Evolutionary conservation across 225 moss, liverwort and hornwort genomes (phyloP).

Genomic region (Physcomitrium patens): DNA sequence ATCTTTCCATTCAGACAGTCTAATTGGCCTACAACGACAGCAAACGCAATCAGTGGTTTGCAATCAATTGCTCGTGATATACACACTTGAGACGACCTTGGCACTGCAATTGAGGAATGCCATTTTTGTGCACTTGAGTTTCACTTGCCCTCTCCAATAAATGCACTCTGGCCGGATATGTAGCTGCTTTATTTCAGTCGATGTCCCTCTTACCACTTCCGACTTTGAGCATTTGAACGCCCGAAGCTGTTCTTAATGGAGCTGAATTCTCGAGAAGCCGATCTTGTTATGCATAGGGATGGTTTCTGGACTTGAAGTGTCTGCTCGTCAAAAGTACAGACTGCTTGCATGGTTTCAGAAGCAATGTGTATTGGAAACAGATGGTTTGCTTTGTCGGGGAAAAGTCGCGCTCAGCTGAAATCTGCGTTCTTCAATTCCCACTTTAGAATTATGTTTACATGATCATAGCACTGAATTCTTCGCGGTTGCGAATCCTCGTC

Average conservation of each 20-base stretch:
- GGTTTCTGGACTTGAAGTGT: conserved; percentile 10
- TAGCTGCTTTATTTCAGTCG: background rate
- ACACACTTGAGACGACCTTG: too few species aligned
- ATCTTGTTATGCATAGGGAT: conserved; percentile 1
- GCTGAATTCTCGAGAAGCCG: background rate
- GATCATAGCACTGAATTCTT: conserved; percentile 44
- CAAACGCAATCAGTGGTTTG: background rate
- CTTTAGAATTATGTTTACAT: conserved; percentile 37
- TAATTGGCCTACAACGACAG: conserved; percentile 23
- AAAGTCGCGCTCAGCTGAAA: conserved; percentile 47
- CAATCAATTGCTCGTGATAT: too few species aligned
- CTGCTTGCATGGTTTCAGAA: conserved; percentile 35
- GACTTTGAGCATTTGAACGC: conserved; percentile 33
- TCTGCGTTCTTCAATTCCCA: conserved; percentile 48
- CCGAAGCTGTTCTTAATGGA: conserved; percentile 31
- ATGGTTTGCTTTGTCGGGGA: conserved; percentile 39
- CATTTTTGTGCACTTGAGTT: background rate
- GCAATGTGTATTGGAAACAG: conserved; percentile 30
- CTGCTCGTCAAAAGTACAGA: background rate
- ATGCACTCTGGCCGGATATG: conserved; percentile 8
- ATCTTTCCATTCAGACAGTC: conserved; percentile 29
- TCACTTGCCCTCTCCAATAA: conserved; percentile 30
- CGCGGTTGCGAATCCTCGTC: conserved; percentile 52
- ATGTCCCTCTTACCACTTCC: conserved; percentile 35
- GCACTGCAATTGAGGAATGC: background rate